Base-by-base conservation (phyloP, 441 rosid species). In the Euphorbia celastroides region DNA sequence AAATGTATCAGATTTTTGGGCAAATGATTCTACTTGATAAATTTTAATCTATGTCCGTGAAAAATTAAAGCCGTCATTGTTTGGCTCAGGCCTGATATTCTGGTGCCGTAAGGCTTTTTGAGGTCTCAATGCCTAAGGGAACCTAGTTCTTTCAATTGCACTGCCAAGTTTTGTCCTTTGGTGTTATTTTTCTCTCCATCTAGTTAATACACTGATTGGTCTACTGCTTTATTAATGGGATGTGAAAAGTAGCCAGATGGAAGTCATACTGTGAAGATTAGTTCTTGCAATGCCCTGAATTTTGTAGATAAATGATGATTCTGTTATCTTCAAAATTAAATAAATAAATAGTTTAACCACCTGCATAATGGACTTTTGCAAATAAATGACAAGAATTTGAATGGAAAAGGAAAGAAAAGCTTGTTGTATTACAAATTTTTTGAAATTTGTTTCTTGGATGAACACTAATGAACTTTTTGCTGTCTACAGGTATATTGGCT, bases 401-500 rank as follows among this genome's bases (percentile, higher is more conserved):
- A n/a, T n/a, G n/a, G n/a, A 25, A 23, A 7, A 25, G 41, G 7
- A 38, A 1, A 28, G 22, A 52, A 11, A 20, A 34, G 52, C 54
- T 5, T 36, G 60, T 25, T 20, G n/a, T 42, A 7, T 16, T 11
- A 2, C 3, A 7, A 31, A 44, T 55, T 30, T 58, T 12, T 44
- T 48, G 54, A 27, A 56, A 11, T 67, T 12, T 26, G 9, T 61
- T 69, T 62, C 55, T 46, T 48, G 9, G 22, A 36, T 22, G 11
- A 28, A 0, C 20, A 10, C 50, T 46, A 66, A 20, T 68, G 26
- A 62, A 63, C 57, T 55, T 7, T 54, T 2, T 72, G 67, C 27
- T 63, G 46, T 62, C 67, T 71, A 69, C 88, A 93, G 98, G 98
- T 93, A n/a, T 93, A 93, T 75, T 90, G 97, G 98, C 96, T 93